Evolutionary conservation across 768 basidiomycete species (phyloP).

Genomic region (Chalciporus piperatus): DNA sequence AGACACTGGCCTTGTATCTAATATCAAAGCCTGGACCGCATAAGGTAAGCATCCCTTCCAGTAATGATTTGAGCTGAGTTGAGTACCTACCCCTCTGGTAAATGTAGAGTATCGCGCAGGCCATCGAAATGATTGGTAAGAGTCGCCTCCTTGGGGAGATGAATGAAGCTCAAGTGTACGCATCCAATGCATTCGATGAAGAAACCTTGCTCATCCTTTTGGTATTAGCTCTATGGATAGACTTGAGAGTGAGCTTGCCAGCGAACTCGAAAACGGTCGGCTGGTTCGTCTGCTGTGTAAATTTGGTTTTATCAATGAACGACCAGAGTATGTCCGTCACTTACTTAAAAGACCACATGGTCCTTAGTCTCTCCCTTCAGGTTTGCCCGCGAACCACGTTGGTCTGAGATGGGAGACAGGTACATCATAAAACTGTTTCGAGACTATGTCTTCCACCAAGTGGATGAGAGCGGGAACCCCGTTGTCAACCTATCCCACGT

Average conservation of each 20-base stretch:
- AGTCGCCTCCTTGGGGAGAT: conserved; percentile 68
- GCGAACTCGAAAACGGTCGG: conserved; percentile 92
- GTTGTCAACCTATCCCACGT: conserved; percentile 91
- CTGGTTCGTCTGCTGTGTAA: conserved; percentile 88
- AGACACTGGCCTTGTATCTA: conserved; percentile 75
- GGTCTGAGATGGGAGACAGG: conserved; percentile 98
- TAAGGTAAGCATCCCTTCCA: conserved; percentile 42
- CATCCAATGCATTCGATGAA: background rate
- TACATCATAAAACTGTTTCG: conserved; percentile 98
- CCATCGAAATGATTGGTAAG: conserved; percentile 76
- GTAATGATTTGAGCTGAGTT: background rate
- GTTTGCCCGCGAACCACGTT: conserved; percentile 91
- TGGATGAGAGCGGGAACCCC: conserved; percentile 87
- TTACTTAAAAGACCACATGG: background rate
- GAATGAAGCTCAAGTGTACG: conserved; percentile 78
- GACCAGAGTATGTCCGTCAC: conserved; percentile 78
- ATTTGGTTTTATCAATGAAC: conserved; percentile 97
- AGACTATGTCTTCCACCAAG: conserved; percentile 97
- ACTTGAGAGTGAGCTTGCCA: conserved; percentile 78
- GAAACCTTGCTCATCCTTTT: background rate
- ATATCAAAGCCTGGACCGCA: conserved; percentile 65
- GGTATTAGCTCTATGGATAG: conserved; percentile 69
- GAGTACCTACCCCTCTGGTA: background rate
- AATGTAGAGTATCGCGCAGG: conserved; percentile 67
- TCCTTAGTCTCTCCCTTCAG: conserved; percentile 39